Conservation (phyloP, 768 basidiomycete species). For the Hypholoma sublateritium region DNA sequence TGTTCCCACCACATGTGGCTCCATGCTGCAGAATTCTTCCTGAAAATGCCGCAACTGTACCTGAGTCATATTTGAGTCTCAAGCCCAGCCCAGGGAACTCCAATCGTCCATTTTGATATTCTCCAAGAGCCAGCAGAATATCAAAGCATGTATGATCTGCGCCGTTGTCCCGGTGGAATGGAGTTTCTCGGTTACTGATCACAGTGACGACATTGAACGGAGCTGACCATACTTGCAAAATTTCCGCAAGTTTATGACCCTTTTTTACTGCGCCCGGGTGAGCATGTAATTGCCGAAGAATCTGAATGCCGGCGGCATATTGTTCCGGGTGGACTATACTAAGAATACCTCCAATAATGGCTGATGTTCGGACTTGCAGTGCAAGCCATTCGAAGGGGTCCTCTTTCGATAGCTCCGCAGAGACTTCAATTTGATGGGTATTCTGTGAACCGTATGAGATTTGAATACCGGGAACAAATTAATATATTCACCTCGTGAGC, state of each 20-base stretch:
- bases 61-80: not conserved
- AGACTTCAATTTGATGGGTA: constrained; percentile 4
- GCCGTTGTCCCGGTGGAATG: constrained; percentile 10
- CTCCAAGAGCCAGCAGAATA: constrained; percentile 1
- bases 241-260: not conserved
- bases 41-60: constrained; percentile 2
- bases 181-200: constrained; percentile 11
- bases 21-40: constrained; percentile 11
- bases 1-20: constrained; percentile 5
- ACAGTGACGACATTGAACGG: not conserved
- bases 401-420: not conserved
- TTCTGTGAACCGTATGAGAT: too few species aligned
- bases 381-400: not conserved
- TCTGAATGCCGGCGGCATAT: not conserved
- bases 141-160: constrained; percentile 1
- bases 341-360: not conserved
- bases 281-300: not conserved
- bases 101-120: not conserved
- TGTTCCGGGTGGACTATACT: constrained; percentile 6
- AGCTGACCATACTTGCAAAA: not conserved
- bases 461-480: not conserved
- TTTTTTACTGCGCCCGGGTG: not conserved
- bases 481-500: constrained; percentile 5
- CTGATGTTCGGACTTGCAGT: not conserved
- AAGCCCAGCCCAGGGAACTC: not conserved